Percentiles rank a stretch among this genome's conserved stretches.
These are phyloP conservation scores for Bruguiera hainesii DNA, from an alignment of 441 rosid species.

Conservation along the genomic window DNA sequence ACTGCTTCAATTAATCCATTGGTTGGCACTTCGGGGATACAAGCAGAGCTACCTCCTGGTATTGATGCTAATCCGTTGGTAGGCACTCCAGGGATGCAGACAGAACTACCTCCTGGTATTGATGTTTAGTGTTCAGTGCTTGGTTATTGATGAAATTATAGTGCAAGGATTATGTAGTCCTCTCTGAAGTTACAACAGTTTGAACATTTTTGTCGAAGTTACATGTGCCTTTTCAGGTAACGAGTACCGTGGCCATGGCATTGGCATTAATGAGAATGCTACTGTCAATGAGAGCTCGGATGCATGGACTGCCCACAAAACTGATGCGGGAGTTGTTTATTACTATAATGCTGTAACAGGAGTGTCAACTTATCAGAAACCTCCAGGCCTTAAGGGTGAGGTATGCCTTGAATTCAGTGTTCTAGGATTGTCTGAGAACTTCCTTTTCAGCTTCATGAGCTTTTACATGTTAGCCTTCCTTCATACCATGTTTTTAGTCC, in stretches of 20 bases:
- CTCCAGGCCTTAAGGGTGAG: conserved; percentile 77
- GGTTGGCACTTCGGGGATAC: conserved; percentile 34
- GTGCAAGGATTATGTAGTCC: conserved; percentile 58
- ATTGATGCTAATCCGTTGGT: conserved; percentile 63
- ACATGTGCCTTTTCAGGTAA: conserved; percentile 49
- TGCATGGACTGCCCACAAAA: conserved; percentile 95
- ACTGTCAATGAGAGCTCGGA: conserved; percentile 45
- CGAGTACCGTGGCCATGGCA: conserved; percentile 43
- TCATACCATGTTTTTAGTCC: neutral
- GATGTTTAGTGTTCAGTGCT: conserved; percentile 76
- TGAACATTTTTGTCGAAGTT: conserved; percentile 36
- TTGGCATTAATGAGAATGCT: conserved; percentile 30
- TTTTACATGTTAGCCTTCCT: neutral
- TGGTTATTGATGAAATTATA: conserved; percentile 56
- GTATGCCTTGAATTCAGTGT: conserved; percentile 29
- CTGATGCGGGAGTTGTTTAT: conserved; percentile 75
- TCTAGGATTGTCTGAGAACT: neutral
- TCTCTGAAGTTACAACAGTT: conserved; percentile 28
- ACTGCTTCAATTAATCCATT: conserved; percentile 42
- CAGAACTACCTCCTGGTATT: conserved; percentile 60
- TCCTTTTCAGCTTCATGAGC: neutral
- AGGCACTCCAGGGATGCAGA: conserved; percentile 35
- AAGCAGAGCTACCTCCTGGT: conserved; percentile 58
- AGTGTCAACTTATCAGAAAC: conserved; percentile 86
- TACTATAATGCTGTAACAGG: conserved; percentile 90